Percentiles rank a stretch among this genome's conserved stretches.
These are phyloP conservation scores for Solanum tarijense DNA, from an alignment of 257 asterid species.

Conservation along the genomic window DNA sequence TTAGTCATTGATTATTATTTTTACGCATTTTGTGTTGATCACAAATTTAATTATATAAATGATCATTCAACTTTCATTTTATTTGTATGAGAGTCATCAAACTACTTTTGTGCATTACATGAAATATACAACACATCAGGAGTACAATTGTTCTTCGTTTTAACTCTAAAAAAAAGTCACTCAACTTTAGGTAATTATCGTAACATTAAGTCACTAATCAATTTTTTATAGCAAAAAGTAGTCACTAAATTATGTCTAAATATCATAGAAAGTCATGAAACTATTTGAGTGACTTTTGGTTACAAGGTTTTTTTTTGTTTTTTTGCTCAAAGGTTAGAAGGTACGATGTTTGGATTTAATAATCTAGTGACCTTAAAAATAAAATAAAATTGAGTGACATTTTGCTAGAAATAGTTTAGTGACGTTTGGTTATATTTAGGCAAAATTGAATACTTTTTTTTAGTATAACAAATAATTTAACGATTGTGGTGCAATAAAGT, in stretches of 20 bases:
- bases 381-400: not conserved
- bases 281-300: not conserved
- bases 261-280: not conserved
- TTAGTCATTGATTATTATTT: not conserved
- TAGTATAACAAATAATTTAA: not conserved
- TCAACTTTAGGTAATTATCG: not conserved
- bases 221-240: not conserved
- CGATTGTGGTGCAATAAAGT: not conserved
- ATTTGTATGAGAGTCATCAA: not conserved
- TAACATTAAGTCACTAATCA: not conserved
- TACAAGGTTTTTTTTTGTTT: not conserved
- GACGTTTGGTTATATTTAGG: not conserved
- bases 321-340: rapidly evolving
- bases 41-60: too few relatives aligned
- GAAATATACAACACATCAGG: not conserved
- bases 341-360: not conserved
- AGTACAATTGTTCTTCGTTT: not conserved
- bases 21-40: too few relatives aligned
- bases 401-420: not conserved
- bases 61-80: too few relatives aligned
- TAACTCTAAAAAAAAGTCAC: too few relatives aligned
- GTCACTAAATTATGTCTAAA: not conserved
- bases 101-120: not conserved
- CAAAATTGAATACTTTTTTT: not conserved
- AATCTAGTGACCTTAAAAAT: not conserved